Conservation (phyloP, 2,329 filamentous ascomycete genomes). For the Reticulascus tulasneorum region DNA sequence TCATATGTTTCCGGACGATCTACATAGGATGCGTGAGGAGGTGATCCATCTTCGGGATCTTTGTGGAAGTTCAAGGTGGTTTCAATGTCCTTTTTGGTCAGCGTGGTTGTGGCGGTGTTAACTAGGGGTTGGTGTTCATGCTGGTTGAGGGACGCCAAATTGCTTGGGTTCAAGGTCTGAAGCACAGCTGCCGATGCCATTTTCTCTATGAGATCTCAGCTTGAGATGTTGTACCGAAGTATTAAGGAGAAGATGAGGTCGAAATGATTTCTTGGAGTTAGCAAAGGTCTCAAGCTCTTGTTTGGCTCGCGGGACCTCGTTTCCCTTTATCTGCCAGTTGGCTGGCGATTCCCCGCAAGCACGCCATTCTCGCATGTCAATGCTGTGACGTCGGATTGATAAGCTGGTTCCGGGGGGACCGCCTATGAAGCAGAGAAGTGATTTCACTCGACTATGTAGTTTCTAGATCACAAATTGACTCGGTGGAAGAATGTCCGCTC, state of each 20-base stretch:
- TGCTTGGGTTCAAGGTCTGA: background rate
- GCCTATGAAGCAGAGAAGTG: too few relatives aligned
- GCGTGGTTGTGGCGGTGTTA: background rate
- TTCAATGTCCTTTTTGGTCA: constrained; percentile 15
- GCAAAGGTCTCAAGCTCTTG: background rate
- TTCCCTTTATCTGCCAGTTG: background rate
- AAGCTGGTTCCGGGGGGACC: too few relatives aligned
- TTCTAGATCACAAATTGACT: too few relatives aligned
- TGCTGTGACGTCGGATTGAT: constrained; percentile 17
- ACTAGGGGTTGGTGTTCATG: background rate
- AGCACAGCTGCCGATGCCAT: constrained; percentile 13
- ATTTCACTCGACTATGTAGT: too few relatives aligned
- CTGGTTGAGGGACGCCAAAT: background rate
- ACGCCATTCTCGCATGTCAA: constrained; percentile 17
- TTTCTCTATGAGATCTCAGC: background rate
- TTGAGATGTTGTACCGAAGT: too few relatives aligned
- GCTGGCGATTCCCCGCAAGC: constrained; percentile 14
- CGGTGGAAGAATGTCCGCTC: too few relatives aligned
- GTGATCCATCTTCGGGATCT: constrained; percentile 36
- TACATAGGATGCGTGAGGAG: constrained; percentile 30
- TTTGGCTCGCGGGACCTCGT: background rate
- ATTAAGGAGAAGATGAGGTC: background rate
- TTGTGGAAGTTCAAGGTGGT: constrained; percentile 35
- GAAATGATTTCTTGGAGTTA: background rate
- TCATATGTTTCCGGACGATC: constrained; percentile 30